Base-by-base conservation (phyloP, 2,329 filamentous ascomycete species). In the Penicillium sp. region DNA sequence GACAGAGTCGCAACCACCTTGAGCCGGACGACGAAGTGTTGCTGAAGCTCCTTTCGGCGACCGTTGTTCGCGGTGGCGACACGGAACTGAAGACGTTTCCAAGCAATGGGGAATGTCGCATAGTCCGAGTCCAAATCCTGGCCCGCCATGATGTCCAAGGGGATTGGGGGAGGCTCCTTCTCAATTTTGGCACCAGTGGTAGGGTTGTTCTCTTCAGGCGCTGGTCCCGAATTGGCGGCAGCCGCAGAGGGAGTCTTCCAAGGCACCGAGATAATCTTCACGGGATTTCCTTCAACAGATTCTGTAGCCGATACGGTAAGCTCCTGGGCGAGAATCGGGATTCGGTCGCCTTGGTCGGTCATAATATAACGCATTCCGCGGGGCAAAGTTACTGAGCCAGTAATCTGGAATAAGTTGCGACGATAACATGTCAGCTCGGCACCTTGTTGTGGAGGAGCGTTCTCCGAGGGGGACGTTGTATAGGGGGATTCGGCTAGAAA, bases 31-130 rank as follows among this genome's bases (percentile, higher is more conserved):
- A 96, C 86, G 72, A 97, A 97, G 75, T 97, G 93, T 70, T 97
- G 93, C 70, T 97, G 93, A 42, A 97, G 82, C 71, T 97, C 93
- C 76, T 96, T 96, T 59, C 93, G 83, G 56, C 93, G 85, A 10
- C 93, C 93, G 70, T 97, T 97, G 76, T 97, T 97, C 53, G 93
- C 93, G 8, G 93, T 97, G 16, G 93, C 93, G 71, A 93, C 96
- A 65, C 93, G 83, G 69, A 97, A 97, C 67, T 97, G 93, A 58
- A 97, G 76, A 54, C 93, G 84, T 66, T 94, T 91, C 91, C 93
- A 97, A 43, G 91, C 90, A 60, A 97, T 92, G 4, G 92, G 92
- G 65, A 96, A 96, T 41, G 90, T 91, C 14, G 90, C 90, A 61
- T 89, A 93, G 61, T 96, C 92, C 7, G 89, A 88, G 51, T 93